Percentiles rank a stretch among this genome's conserved stretches.
phyloP scores from a whole-genome alignment of 192 early-diverging fungal species.

The Coemansia sp. region DNA sequence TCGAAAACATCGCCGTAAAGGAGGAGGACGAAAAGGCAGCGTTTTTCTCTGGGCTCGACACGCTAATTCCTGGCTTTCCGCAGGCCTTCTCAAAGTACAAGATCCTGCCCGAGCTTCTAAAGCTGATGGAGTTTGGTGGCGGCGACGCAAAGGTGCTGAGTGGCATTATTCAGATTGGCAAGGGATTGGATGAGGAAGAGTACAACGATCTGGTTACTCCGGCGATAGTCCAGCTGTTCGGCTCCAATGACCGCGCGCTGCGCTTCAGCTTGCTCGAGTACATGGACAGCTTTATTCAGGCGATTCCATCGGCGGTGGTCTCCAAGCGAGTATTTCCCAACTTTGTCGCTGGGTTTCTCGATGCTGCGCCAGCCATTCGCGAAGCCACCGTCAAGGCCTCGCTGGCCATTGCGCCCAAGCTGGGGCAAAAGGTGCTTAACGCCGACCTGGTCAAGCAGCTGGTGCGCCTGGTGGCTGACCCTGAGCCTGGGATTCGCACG shows the following conservation, averaged over 20 bases:
- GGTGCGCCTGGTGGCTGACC: conserved; percentile 85
- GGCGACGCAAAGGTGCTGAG: conserved; percentile 68
- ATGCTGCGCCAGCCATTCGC: conserved; percentile 84
- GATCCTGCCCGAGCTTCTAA: conserved; percentile 87
- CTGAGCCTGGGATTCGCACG: conserved; percentile 93
- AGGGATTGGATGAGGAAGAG: conserved; percentile 66
- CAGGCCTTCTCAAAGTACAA: conserved; percentile 85
- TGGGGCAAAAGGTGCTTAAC: conserved; percentile 54
- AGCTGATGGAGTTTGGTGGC: conserved; percentile 77
- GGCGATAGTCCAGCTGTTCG: conserved; percentile 81
- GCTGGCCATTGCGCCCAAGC: conserved; percentile 68
- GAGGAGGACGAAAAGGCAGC: conserved; percentile 80
- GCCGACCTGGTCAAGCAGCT: conserved; percentile 82
- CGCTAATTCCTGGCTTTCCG: conserved; percentile 74
- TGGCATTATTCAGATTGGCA: conserved; percentile 85
- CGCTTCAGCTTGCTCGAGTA: conserved; percentile 84
- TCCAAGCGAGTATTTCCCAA: conserved; percentile 85
- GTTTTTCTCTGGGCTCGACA: conserved; percentile 80
- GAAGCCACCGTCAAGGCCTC: conserved; percentile 89
- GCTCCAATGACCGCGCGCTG: conserved; percentile 81
- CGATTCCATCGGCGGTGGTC: conserved; percentile 65
- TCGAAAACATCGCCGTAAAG: conserved; percentile 93
- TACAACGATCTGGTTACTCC: conserved; percentile 71
- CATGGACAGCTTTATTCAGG: conserved; percentile 67
- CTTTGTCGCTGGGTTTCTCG: conserved; percentile 83